Base-by-base conservation (phyloP, 352 stramenopile genomes). In the Globisporangium radiosum region DNA sequence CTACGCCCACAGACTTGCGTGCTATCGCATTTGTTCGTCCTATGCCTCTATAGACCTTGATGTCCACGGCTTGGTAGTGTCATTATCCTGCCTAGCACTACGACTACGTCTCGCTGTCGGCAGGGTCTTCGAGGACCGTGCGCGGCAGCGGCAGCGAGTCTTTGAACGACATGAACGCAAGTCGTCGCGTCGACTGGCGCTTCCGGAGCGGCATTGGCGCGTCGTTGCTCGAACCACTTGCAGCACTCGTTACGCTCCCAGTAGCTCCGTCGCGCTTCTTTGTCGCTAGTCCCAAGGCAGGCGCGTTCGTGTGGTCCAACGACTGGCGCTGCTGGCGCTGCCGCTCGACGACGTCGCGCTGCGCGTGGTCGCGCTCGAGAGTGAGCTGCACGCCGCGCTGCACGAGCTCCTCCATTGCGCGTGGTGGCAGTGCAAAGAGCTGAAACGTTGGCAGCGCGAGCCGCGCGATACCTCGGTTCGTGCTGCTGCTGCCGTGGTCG, bases 331-430 rank as follows among this genome's bases (percentile, higher is more conserved):
- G 71, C 38, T 75, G 68, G 11, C 52, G 49, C 54, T 92, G 83
- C 0, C 71, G 73, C 40, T 78, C 65, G 10, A 87, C 65, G 40
- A 90, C 56, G 0, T 62, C 62, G 1, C 68, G 66, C 37, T 90
- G 76, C 51, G 88, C 81, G 9, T 68, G 64, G 52, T 93, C 81
- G 36, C 69, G 72, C 51, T 90, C 83, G 13, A 91, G 72, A 33
- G 83, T 88, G 59, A 90, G 76, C 47, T 85, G 69, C 14, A 93
- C 70, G 39, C 81, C 81, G 15, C 65, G 66, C 10, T 72, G 68
- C 4, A 93, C 68, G 45, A 93, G 70, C 56, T 74, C 64, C 36
- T 87, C 72, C 68, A 93, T 91, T 7, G 63, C 71, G 59, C 37
- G 56, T 40, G 45, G 65, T 59, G 62, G 65, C 49, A 65, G 44